Percentiles rank a stretch among this genome's conserved stretches.
Conservation (phyloP, 345 rosid genomes). For the Iberis pinnata region DNA sequence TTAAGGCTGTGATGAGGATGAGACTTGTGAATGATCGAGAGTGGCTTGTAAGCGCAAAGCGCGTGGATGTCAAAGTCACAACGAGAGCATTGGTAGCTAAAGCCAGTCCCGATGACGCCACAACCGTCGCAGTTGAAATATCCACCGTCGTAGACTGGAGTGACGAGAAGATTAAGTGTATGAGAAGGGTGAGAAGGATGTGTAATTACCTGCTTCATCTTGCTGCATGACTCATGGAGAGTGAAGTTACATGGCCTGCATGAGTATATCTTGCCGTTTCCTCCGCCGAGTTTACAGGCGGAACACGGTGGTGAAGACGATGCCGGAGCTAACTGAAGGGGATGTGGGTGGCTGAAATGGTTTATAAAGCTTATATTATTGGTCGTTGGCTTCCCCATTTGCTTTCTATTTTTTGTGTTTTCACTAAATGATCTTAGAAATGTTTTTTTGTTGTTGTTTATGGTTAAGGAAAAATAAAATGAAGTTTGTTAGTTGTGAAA, state of each 20-base stretch:
- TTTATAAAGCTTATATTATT: constrained; percentile 26
- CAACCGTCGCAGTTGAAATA: constrained; percentile 53
- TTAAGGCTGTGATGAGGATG: constrained; percentile 42
- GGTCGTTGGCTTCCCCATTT: constrained; percentile 40
- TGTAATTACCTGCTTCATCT: constrained; percentile 41
- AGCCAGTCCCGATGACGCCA: constrained; percentile 39
- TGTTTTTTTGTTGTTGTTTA: no score
- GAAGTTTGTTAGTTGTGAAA: constrained; percentile 7
- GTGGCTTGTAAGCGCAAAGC: constrained; percentile 44
- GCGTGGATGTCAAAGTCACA: constrained; percentile 52
- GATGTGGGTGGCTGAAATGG: constrained; percentile 57
- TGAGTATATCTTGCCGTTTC: constrained; percentile 37
- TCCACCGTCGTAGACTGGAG: constrained; percentile 40
- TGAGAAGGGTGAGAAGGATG: constrained; percentile 55
- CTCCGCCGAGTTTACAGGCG: constrained; percentile 33
- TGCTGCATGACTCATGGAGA: constrained; percentile 48
- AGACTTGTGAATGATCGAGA: constrained; percentile 26
- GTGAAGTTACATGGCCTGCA: constrained; percentile 51
- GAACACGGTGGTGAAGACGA: constrained; percentile 32
- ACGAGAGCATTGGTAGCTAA: constrained; percentile 47
- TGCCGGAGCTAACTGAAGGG: constrained; percentile 35
- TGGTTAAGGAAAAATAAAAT: no score
- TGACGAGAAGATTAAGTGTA: constrained; percentile 40
- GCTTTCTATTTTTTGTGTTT: background rate
- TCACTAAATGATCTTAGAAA: background rate